Percentiles rank a stretch among this genome's conserved stretches.
Evolutionary conservation across 148 eudicot genomes (phyloP).

Genomic region (Arctostaphylos glauca): DNA sequence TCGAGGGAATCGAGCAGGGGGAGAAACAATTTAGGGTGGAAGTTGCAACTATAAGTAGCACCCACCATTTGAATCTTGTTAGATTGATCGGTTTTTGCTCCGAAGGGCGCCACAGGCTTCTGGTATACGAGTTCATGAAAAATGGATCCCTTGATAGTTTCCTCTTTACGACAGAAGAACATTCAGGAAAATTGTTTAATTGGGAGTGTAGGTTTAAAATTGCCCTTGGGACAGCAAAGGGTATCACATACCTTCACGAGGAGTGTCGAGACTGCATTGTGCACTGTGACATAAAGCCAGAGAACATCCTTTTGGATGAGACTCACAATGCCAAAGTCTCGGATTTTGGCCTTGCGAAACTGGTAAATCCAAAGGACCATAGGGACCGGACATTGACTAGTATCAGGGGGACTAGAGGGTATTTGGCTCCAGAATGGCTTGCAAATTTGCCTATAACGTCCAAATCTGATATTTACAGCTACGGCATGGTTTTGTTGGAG

Average conservation of each 20-base stretch:
- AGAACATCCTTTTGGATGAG: conserved; percentile 77
- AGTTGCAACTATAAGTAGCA: conserved; percentile 90
- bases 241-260: conserved; percentile 83
- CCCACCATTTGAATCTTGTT: conserved; percentile 86
- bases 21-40: conserved; percentile 96
- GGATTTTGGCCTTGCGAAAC: conserved; percentile 87
- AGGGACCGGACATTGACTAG: conserved; percentile 59
- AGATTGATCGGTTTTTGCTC: conserved; percentile 86
- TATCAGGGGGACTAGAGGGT: conserved; percentile 86
- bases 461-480: conserved; percentile 79
- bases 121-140: conserved; percentile 86
- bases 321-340: conserved; percentile 69
- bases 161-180: conserved; percentile 45
- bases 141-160: conserved; percentile 74
- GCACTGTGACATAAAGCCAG: conserved; percentile 88
- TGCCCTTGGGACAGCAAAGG: conserved; percentile 79
- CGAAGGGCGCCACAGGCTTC: conserved; percentile 70
- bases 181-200: conserved; percentile 39
- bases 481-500: conserved; percentile 82
- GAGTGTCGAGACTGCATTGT: conserved; percentile 89
- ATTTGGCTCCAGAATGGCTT: conserved; percentile 90
- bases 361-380: conserved; percentile 60
- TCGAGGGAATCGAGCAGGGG: conserved; percentile 90
- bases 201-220: conserved; percentile 68
- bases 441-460: conserved; percentile 75